Percentiles rank a stretch among this genome's conserved stretches.
Evolutionary conservation across 2,329 filamentous ascomycete species (phyloP).

Genomic region (Alternaria ventricosa): DNA sequence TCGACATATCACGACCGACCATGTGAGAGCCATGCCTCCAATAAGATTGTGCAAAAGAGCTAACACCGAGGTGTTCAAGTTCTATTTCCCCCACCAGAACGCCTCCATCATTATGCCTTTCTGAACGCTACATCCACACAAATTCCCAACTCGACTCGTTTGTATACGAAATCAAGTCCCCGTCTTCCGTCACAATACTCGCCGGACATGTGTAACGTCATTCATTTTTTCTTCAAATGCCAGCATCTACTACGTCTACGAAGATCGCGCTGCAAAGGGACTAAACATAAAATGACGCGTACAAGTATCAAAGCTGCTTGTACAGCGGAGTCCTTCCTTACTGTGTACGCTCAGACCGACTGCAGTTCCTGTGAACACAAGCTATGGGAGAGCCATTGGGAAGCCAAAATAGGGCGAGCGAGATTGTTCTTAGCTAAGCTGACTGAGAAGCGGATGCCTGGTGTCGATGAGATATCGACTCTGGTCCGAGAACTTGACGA

Average conservation of each 20-base stretch:
- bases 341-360: constrained; percentile 12
- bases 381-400: constrained; percentile 25
- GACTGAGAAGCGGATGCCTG: constrained; percentile 1
- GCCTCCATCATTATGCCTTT: not conserved
- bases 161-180: not conserved
- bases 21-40: not conserved
- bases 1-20: not conserved
- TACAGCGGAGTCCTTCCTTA: constrained; percentile 30
- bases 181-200: too few species aligned
- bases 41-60: not conserved
- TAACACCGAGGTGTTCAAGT: not conserved
- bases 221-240: constrained; percentile 42
- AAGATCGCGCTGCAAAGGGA: constrained; percentile 45
- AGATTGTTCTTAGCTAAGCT: constrained; percentile 13
- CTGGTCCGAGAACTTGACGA: constrained; percentile 21
- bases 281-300: constrained; percentile 28
- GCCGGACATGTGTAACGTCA: constrained; percentile 48
- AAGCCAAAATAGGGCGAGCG: constrained; percentile 22
- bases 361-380: constrained; percentile 35
- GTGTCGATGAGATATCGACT: constrained; percentile 4
- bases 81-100: not conserved
- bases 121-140: not conserved
- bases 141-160: not conserved
- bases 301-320: constrained; percentile 32
- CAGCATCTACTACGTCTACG: constrained; percentile 33